Base-by-base conservation (phyloP, 2,329 filamentous ascomycete species). In the Beauveria bassiana region DNA sequence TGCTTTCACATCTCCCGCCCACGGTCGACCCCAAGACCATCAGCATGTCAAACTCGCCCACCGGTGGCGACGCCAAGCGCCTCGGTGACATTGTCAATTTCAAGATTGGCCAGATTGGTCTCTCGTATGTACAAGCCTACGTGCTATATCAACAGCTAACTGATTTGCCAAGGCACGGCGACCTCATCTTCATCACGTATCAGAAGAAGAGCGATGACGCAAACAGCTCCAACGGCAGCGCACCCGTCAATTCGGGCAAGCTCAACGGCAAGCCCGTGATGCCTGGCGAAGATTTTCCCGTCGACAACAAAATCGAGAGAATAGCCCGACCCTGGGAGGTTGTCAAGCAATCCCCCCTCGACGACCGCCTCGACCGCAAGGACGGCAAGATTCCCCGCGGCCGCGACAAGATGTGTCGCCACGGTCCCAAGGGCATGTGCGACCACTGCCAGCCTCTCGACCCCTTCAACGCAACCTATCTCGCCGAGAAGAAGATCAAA, bases 371-470 rank as follows among this genome's bases (percentile, higher is more conserved):
- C 70, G 95, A 99, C 74, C 91, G 86, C 75, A 83, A 87, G 66
- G 88, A 95, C 79, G 95, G 95, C 66, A 99, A 96, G 78, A 96
- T 97, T 57, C 78, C 85, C 22, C 82, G 93, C 64, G 83, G 83
- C 64, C 82, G 82, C 62, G 91, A 96, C 72, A 90, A 90, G 72
- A 95, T 99, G 92, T 99, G 95, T 78, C 88, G 91, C 64, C 95
- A 99, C 73, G 93, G 93, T 1, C 87, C 89, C 57, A 98, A 96
- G 76, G 95, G 95, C 73, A 99, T 99, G 95, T 99, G 95, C 75
- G 95, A 99, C 76, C 96, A 97, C 76, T 99, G 95, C 78, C 96
- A 96, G 85, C 96, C 96, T 0, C 78, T 98, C 56, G 95, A 99
- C 70, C 95, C 95, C 1, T 99, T 96, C 75, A 88, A 96, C 70